Percentiles rank a stretch among this genome's conserved stretches.
phyloP scores from a whole-genome alignment of 257 asterid genomes.

The Solanum corneliomulleri region DNA sequence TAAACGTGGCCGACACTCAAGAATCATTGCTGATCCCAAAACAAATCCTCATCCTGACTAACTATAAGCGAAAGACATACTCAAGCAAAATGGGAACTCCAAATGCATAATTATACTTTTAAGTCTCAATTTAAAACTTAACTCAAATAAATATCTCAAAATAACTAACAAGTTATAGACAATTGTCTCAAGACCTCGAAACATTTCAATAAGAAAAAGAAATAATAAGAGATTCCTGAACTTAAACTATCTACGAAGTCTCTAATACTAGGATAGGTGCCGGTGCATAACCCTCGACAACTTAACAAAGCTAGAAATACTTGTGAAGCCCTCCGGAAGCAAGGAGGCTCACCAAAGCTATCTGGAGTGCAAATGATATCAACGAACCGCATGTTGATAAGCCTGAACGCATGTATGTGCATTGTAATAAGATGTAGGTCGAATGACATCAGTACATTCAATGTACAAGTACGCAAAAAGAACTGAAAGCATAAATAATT shows the following conservation, averaged over 20 bases:
- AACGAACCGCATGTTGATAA: not conserved
- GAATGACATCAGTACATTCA: not conserved
- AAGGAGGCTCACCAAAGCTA: not conserved
- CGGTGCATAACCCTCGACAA: not conserved
- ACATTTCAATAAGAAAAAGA: not conserved
- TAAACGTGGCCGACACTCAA: not conserved
- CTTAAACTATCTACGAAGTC: not conserved
- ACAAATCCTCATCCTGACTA: not conserved
- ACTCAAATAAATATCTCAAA: too few species aligned
- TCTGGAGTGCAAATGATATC: not conserved
- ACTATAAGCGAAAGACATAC: not conserved
- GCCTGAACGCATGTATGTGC: accelerated
- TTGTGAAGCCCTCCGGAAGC: not conserved
- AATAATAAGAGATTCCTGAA: not conserved
- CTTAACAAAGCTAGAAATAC: not conserved
- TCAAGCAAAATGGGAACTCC: not conserved
- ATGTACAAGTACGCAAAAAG: not conserved
- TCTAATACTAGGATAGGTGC: not conserved
- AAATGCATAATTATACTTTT: not conserved
- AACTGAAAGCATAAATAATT: not conserved
- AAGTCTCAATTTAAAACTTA: not conserved
- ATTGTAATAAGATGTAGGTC: too few species aligned
- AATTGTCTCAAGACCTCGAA: not conserved
- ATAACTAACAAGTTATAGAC: not conserved
- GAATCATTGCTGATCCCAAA: not conserved